A percentile compares a stretch with the other conserved stretches of the same genome.
Evolutionary conservation across 2,329 filamentous ascomycete genomes (phyloP).

Genomic region (Waltergamsia citrina): DNA sequence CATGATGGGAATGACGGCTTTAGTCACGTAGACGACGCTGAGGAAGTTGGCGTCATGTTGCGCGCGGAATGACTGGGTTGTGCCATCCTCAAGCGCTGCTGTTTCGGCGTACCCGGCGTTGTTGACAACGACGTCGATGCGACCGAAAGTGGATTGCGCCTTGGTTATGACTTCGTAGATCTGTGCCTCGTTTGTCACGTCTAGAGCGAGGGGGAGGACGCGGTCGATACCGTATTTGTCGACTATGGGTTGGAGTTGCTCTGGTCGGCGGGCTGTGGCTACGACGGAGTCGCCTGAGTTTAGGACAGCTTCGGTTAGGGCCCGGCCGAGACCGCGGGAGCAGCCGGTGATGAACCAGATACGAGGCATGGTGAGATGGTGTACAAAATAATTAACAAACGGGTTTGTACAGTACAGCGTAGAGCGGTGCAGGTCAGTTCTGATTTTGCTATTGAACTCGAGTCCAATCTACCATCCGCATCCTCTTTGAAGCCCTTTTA

Average conservation of each 20-base stretch:
- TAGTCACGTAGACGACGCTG: constrained; percentile 44
- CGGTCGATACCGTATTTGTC: constrained; percentile 29
- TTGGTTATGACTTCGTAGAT: constrained; percentile 21
- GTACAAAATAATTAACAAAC: no score
- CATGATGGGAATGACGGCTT: constrained; percentile 24
- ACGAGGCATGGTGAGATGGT: neutral
- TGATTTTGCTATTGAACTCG: no score
- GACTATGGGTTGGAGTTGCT: constrained; percentile 20
- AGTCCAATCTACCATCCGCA: no score
- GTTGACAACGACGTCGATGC: constrained; percentile 51
- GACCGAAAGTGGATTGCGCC: constrained; percentile 36
- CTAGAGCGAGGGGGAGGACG: constrained; percentile 37
- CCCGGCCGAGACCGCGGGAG: constrained; percentile 35
- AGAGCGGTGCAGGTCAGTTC: no score
- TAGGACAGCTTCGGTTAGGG: constrained; percentile 27
- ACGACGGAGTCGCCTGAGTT: constrained; percentile 29
- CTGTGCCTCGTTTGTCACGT: constrained; percentile 40
- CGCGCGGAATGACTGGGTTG: constrained; percentile 33
- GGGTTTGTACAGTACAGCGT: no score
- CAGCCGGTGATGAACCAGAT: constrained; percentile 38
- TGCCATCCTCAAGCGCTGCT: constrained; percentile 42
- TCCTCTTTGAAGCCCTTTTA: no score
- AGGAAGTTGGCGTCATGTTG: constrained; percentile 54
- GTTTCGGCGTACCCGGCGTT: constrained; percentile 50
- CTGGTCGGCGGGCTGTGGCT: constrained; percentile 31